Evolutionary conservation across 805 yeast genomes (phyloP).

Genomic region (Nakazawaea ambrosiae): DNA sequence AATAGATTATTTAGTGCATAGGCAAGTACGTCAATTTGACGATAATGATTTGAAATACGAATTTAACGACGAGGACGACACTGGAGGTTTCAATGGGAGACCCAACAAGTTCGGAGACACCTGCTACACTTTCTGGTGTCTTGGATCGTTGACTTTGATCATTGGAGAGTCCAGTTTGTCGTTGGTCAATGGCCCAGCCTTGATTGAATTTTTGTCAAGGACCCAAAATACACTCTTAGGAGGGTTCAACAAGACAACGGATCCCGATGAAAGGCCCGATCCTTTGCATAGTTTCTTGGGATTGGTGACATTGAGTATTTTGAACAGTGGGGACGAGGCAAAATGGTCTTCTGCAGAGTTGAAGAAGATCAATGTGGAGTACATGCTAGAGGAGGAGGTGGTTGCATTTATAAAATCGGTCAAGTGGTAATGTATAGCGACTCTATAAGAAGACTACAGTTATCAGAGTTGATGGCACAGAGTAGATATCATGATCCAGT

Average conservation of each 20-base stretch:
- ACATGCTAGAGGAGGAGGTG: constrained; percentile 21
- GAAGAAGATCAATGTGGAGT: constrained; percentile 20
- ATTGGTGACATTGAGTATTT: constrained; percentile 42
- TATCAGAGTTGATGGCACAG: too few relatives aligned
- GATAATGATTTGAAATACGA: constrained; percentile 19
- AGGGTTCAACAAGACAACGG: constrained; percentile 65
- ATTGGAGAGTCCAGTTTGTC: constrained; percentile 13
- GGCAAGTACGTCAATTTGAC: constrained; percentile 44
- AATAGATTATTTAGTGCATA: constrained; percentile 50
- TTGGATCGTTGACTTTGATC: constrained; percentile 49
- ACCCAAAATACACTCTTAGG: constrained; percentile 65
- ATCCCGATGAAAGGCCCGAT: constrained; percentile 52
- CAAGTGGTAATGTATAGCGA: constrained; percentile 1
- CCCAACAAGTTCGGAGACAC: constrained; percentile 81
- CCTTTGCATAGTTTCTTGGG: constrained; percentile 64
- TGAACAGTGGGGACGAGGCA: constrained; percentile 15
- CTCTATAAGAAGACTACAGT: not conserved
- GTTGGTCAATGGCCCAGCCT: constrained; percentile 29
- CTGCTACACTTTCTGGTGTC: constrained; percentile 83
- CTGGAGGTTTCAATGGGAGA: constrained; percentile 84
- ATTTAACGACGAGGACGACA: constrained; percentile 38
- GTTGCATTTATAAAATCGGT: constrained; percentile 11
- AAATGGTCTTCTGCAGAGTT: constrained; percentile 12
- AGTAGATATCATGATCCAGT: constrained; percentile 1
- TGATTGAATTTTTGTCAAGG: constrained; percentile 34